Percentiles rank a stretch among this genome's conserved stretches.
Conservation (phyloP, 2,329 filamentous ascomycete species). For the Aspergillus nomiae region DNA sequence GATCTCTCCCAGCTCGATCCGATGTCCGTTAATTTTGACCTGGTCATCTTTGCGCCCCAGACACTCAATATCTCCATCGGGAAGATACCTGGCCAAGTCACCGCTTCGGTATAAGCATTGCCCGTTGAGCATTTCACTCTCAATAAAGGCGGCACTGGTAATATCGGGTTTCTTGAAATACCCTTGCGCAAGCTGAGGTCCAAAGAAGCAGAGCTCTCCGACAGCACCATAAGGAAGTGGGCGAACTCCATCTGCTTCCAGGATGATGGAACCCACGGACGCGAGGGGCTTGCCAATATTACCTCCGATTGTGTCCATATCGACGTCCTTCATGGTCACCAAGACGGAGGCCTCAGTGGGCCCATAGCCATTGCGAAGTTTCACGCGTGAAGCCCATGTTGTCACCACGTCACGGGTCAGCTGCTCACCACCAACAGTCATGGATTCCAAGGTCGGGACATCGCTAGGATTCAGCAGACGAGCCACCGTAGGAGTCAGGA, state of each 20-base stretch:
- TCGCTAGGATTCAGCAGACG: conserved; percentile 11
- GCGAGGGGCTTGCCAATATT: neutral
- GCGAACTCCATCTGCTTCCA: neutral
- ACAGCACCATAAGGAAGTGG: neutral
- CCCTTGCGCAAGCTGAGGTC: neutral
- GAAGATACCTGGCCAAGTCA: neutral
- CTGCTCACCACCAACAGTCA: conserved; percentile 16
- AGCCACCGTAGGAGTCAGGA: conserved; percentile 13
- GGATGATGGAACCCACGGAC: neutral
- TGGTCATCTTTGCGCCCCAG: conserved; percentile 60
- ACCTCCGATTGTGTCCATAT: neutral
- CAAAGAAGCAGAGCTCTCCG: neutral
- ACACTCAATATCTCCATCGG: neutral
- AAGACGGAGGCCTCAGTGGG: conserved; percentile 20
- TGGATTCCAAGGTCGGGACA: conserved; percentile 10
- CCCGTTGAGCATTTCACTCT: neutral
- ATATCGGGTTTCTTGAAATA: neutral
- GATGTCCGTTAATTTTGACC: conserved; percentile 62
- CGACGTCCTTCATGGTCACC: conserved; percentile 10
- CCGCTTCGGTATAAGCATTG: neutral
- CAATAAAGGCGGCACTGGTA: neutral
- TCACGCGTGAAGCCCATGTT: conserved; percentile 9
- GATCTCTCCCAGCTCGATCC: conserved; percentile 27
- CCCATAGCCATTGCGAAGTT: conserved; percentile 18
- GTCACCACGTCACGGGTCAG: conserved; percentile 14